Evolutionary conservation across 495 filamentous ascomycete species (phyloP), one percentile per base, ranked within the genome.

Genomic region (Penicillium arizonense): DNA sequence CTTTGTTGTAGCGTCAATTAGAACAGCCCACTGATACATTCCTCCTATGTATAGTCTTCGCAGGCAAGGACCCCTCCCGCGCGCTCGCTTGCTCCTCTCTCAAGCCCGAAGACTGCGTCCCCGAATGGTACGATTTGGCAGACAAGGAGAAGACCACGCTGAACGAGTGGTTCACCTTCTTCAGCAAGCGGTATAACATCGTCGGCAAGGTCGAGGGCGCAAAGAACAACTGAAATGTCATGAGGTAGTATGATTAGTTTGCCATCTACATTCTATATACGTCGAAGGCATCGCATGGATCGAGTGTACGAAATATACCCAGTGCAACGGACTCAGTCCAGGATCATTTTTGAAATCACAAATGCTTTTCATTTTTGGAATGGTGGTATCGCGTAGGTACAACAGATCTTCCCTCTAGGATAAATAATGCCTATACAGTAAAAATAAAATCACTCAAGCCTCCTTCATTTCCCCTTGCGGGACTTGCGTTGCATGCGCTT

Each of bases 101-200:
- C 37, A 96, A 97, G 69, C 69, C 79, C 4, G 91, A 91, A 61
- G 90, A 97, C 61, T 92, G 89, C 57, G 73, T 72, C 14, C 76
- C 95, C 1, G 87, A 96, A 26, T 97, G 90, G 90, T 76, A 85
- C 49, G 89, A 94, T 64, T 77, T 99, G 39, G 70, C 72, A 18
- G 91, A 96, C n/a, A 90, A 92, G 72, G 85, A 96, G 67, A 90
- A 96, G 74, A 80, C 77, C 23, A 83, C 87, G 12, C 75, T 99
- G 36, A 77, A 89, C 20, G 95, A 97, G 64, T 99, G 94, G 94
- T 85, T 82, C 47, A 95, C 87, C 3, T 98, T 96, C 75, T 98
- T 97, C 74, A 87, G 84, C 60, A 98, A 97, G 74, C 79, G 94
- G 36, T 98, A 98, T 67, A 96, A 93, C 62, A 83, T 97, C 50